A percentile compares a stretch with the other conserved stretches of the same genome.
These are phyloP conservation scores for Mastigamoeba balamuthi DNA, from an alignment of 78 protist species.

Conservation along the genomic window DNA sequence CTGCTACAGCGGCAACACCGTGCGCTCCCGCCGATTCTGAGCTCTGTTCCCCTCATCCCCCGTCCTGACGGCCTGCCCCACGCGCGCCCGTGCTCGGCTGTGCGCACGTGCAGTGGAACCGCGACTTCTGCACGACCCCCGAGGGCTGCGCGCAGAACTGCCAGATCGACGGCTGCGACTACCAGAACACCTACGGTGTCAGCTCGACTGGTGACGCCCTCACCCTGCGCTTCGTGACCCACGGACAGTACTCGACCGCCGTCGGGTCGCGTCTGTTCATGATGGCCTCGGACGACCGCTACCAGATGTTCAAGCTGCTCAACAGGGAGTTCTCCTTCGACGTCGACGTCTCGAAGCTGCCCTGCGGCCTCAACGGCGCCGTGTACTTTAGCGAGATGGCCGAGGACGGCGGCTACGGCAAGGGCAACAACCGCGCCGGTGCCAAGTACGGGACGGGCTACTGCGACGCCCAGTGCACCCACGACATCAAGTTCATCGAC, in stretches of 20 bases:
- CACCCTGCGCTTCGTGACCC: constrained; percentile 30
- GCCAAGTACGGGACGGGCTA: constrained; percentile 64
- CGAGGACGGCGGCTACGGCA: constrained; percentile 42
- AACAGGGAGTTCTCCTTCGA: constrained; percentile 49
- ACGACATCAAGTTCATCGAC: constrained; percentile 52
- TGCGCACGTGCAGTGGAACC: too few species aligned
- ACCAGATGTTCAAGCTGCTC: constrained; percentile 43
- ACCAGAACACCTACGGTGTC: constrained; percentile 28
- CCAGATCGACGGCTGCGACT: constrained; percentile 29
- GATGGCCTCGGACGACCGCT: constrained; percentile 13
- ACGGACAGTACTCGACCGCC: constrained; percentile 27
- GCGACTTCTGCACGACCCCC: constrained; percentile 25
- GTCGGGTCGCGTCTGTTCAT: constrained; percentile 51
- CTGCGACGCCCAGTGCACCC: constrained; percentile 71
- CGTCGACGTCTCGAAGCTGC: constrained; percentile 48
- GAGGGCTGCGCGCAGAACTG: constrained; percentile 28
- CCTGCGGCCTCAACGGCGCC: constrained; percentile 65
- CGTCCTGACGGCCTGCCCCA: too few species aligned
- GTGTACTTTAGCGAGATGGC: constrained; percentile 54
- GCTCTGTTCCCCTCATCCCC: too few species aligned
- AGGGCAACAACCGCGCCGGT: constrained; percentile 39
- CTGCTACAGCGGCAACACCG: constrained; percentile 50
- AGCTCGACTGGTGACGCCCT: constrained; percentile 1
- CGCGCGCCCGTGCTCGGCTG: too few species aligned
- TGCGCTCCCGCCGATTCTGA: too few species aligned